Evolutionary conservation across 176 grass and related monocot species (phyloP).

Genomic region (Eragrostis nindensis): DNA sequence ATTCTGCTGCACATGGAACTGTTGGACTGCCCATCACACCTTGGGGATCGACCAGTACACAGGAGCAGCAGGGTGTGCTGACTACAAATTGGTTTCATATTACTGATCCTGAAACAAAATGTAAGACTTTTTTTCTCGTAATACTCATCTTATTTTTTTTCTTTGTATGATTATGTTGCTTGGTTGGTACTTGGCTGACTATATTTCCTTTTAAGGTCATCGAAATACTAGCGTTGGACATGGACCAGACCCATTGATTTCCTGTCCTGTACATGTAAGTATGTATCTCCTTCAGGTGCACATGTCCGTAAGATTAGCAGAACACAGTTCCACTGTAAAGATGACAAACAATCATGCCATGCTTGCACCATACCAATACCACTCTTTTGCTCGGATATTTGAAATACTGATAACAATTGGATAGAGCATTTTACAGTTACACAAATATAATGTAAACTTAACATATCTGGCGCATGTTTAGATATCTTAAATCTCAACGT

Average conservation of each 20-base stretch:
- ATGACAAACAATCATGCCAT: background rate
- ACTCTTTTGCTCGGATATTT: background rate
- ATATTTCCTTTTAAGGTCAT: constrained; percentile 32
- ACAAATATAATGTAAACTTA: background rate
- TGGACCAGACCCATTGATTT: background rate
- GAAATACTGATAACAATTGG: constrained; percentile 4
- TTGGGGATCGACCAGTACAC: background rate
- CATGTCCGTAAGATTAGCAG: background rate
- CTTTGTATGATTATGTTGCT: background rate
- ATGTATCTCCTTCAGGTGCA: background rate
- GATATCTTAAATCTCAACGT: constrained; percentile 12
- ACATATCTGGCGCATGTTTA: constrained; percentile 4
- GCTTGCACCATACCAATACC: constrained; percentile 4
- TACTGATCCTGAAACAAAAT: constrained; percentile 33
- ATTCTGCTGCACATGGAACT: constrained; percentile 48
- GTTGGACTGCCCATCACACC: background rate
- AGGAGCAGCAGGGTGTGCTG: constrained; percentile 29
- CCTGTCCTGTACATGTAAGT: constrained; percentile 53
- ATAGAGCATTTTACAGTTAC: constrained; percentile 7
- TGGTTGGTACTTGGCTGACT: constrained; percentile 28
- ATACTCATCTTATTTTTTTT: background rate
- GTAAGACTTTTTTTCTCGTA: constrained; percentile 24
- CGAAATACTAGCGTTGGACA: constrained; percentile 40
- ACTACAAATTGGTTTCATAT: constrained; percentile 13
- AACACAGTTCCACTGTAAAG: background rate